A percentile compares a stretch with the other conserved stretches of the same genome.
Conservation (phyloP, 2,329 filamentous ascomycete species). For the Tolypocladium cylindrosporum region DNA sequence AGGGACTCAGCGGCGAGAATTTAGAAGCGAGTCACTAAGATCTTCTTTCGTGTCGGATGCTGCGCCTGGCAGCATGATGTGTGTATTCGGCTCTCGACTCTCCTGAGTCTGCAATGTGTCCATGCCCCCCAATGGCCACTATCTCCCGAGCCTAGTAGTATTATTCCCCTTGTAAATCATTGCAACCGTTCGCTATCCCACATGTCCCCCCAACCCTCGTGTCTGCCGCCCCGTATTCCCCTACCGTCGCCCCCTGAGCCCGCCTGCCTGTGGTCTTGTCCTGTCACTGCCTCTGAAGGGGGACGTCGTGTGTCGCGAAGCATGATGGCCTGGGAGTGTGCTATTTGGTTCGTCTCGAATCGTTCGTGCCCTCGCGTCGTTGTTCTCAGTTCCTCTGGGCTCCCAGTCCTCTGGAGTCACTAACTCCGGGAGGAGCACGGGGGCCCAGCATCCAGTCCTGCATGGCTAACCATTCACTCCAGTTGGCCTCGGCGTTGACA, state of each 20-base stretch:
- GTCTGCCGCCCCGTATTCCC: neutral
- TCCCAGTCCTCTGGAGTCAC: constrained; percentile 9
- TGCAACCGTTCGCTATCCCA: neutral
- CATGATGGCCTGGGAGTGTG: neutral
- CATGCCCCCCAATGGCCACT: neutral
- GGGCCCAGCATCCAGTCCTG: constrained; percentile 98
- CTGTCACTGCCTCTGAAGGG: neutral
- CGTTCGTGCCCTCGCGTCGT: neutral
- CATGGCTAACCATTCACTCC: constrained; percentile 95
- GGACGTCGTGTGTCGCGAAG: neutral
- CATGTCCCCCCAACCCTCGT: neutral
- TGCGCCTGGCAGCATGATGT: neutral
- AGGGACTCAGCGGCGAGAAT: neutral
- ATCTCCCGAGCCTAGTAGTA: neutral
- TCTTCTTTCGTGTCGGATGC: neutral
- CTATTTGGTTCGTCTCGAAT: neutral
- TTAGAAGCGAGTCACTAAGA: neutral
- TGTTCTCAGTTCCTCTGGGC: neutral
- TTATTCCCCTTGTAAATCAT: neutral
- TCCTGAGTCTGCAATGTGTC: neutral
- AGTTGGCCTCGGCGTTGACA: constrained; percentile 67
- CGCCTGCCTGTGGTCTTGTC: neutral
- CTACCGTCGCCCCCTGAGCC: neutral
- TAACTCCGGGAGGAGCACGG: constrained; percentile 44
- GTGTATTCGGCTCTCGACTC: neutral